Evolutionary conservation across 257 asterid species (phyloP), one percentile per base, ranked within the genome.

Genomic region (Nicotiana sylvestris): DNA sequence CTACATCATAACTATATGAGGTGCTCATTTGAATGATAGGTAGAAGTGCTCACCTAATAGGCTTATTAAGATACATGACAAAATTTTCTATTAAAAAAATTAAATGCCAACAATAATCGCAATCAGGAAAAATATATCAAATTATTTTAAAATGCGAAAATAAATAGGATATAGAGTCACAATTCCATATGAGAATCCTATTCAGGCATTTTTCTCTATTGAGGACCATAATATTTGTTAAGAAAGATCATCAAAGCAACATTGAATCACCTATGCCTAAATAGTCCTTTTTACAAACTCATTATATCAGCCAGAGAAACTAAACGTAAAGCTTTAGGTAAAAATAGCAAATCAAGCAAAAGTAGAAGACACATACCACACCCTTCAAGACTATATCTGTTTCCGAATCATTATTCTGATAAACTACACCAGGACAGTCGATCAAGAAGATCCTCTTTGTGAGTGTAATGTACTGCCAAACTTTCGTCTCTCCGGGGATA

Each of bases 391-490:
- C 97, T 43, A 94, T 88, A 86, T 96, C 98, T 1, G 99, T 94
- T 81, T 94, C 98, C 13, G 97, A 87, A 82, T 96, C 99, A 1
- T 77, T 86, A 81, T 88, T 94, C 83, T 93, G 96, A 85, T 96
- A 96, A 64, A 96, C 99, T 80, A 94, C 98, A 80, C 99, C 97
- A 66, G 99, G 98, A 86, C 99, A 96, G 87, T 96, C 98, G 78
- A 94, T 94, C 85, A 96, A 88, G 91, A 93, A 93, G 80, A 96
- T 96, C 90, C 82, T 89, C 87, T 96, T 94, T 62, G 99, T 93
- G 37, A 96, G 95, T 58, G 97, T 94, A 33, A 96, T 96, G 84
- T 96, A 96, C 82, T 94, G 99, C 99, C 99, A 96, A 81, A 94
- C 98, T 92, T 94, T 96, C 35, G 99, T 96, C 86, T 96, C 99